Evolutionary conservation across 2,329 filamentous ascomycete genomes (phyloP), one percentile per base, ranked within the genome.

Genomic region (Cephalotrichum gorgonifer): DNA sequence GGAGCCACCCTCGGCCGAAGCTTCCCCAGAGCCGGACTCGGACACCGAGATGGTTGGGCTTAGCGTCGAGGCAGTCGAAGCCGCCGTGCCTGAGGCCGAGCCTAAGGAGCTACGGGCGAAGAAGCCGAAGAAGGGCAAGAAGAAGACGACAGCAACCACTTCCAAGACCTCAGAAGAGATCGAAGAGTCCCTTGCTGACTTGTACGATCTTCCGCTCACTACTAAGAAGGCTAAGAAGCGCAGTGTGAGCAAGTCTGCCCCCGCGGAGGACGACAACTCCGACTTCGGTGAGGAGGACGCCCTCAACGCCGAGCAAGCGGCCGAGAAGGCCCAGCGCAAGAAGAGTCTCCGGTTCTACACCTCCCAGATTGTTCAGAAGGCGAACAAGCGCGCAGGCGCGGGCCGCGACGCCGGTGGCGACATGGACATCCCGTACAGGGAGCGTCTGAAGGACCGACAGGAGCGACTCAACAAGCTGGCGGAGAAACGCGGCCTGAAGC

Each of bases 281-380:
- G 93, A 98, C 70, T 91, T 98, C 62, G 93, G 91, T 57, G 93
- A 98, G 59, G 89, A 95, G 63, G 84, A 87, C 15, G 70, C 74
- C 4, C 77, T 97, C 51, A 88, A 89, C 48, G 81, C 83, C 11
- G 77, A 82, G 53, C 82, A 91, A 52, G 85, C 88, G 1, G 86
- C 86, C 39, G 88, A 95, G 59, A 98, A 98, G 68, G 86, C 84
- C 0, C 79, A 81, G 52, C 86, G 86, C 65, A 95, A 93, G 75
- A 95, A 94, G 74, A 88, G 81, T 54, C 78, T 98, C 51, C 86
- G 89, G 54, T 98, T 98, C 74, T 98, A 98, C 76, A 97, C 94
- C 2, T 95, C 90, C 3, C 93, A 98, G 64, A 93, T 98, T 55
- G 85, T 87, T 26, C 91, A 97, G 64, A 97, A 96, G 68, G 82